Conservation (phyloP, 768 basidiomycete genomes). For the Chalciporus chontae region DNA sequence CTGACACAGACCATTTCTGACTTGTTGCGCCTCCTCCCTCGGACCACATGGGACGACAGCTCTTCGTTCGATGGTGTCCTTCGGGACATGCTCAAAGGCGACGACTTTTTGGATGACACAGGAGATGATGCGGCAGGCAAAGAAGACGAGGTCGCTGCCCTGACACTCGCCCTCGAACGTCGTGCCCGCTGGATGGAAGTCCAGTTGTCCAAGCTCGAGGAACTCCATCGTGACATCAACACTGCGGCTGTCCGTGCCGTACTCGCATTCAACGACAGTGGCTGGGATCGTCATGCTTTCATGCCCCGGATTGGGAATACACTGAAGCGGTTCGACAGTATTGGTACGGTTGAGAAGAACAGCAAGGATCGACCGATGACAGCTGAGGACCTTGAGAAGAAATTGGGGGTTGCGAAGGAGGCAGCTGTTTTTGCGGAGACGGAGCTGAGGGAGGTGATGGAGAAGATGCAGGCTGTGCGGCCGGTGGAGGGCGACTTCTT, state of each 20-base stretch:
- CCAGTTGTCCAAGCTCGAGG: conserved; percentile 83
- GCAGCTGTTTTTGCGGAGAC: conserved; percentile 69
- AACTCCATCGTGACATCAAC: conserved; percentile 87
- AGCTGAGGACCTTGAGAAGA: conserved; percentile 72
- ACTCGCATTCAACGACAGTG: conserved; percentile 78
- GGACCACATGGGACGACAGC: conserved; percentile 87
- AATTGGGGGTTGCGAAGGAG: conserved; percentile 65
- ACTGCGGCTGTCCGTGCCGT: conserved; percentile 81
- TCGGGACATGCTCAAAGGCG: conserved; percentile 84
- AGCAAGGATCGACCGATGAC: conserved; percentile 49
- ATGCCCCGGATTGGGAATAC: conserved; percentile 71
- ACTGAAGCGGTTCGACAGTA: conserved; percentile 61
- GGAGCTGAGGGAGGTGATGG: conserved; percentile 74
- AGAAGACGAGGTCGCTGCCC: conserved; percentile 81
- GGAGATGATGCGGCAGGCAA: conserved; percentile 60
- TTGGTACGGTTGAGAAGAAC: conserved; percentile 52
- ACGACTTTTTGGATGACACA: conserved; percentile 78
- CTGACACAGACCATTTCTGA: conserved; percentile 89
- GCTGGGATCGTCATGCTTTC: conserved; percentile 72
- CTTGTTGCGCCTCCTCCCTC: conserved; percentile 76
- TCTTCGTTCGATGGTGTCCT: conserved; percentile 85
- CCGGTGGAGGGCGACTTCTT: conserved; percentile 42
- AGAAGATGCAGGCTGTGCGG: conserved; percentile 53
- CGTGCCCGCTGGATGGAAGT: conserved; percentile 95
- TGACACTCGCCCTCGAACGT: conserved; percentile 80